A percentile compares a stretch with the other conserved stretches of the same genome.
Conservation (phyloP, 1,139 yeast species). For the Lodderomyces margitis region DNA sequence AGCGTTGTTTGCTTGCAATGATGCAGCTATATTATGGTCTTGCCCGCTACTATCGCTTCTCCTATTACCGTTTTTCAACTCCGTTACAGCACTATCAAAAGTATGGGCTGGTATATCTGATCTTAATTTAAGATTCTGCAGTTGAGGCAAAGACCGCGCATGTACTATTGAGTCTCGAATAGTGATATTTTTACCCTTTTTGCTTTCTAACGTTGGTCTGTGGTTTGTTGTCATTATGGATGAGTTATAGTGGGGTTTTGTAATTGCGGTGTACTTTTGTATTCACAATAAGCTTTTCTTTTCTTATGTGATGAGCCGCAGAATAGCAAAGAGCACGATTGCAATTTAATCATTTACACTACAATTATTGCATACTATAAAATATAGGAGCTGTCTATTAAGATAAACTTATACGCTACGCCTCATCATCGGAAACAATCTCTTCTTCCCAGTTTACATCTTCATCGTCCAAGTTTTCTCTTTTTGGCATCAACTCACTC, state of each 20-base stretch:
- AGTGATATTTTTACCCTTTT: slow-evolving; percentile 59
- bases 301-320: slow-evolving; percentile 10
- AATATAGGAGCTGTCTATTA: no score
- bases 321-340: no score
- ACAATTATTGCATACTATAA: no score
- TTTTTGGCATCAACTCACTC: slow-evolving; percentile 46
- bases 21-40: no score
- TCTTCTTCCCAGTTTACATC: slow-evolving; percentile 44
- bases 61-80: slow-evolving; percentile 18
- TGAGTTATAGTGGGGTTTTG: not conserved
- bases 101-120: slow-evolving; percentile 22
- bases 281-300: not conserved
- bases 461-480: slow-evolving; percentile 34
- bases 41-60: not conserved
- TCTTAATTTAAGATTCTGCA: slow-evolving; percentile 63
- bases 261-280: not conserved
- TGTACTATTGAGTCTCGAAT: slow-evolving; percentile 54
- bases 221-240: slow-evolving; percentile 56
- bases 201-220: slow-evolving; percentile 86
- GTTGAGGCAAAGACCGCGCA: slow-evolving; percentile 69
- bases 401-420: not conserved
- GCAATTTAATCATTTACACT: no score
- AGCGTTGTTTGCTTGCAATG: no score
- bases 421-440: slow-evolving; percentile 29
- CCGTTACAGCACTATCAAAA: slow-evolving; percentile 23